Evolutionary conservation across 768 basidiomycete genomes (phyloP), one percentile per base, ranked within the genome.

Genomic region (Calocera viscosa): DNA sequence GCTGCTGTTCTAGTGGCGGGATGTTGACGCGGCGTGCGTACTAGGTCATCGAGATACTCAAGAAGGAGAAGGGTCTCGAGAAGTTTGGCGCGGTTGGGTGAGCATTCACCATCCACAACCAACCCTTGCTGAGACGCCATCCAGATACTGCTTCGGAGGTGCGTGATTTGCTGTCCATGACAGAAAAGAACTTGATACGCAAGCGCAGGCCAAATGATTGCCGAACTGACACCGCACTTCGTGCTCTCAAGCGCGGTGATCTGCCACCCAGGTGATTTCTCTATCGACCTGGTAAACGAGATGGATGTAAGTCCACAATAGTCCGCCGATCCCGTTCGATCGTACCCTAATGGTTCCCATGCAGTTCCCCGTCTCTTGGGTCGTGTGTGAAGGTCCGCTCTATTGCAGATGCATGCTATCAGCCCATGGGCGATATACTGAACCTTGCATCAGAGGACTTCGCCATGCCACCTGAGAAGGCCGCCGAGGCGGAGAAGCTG

Each of bases 81-180:
- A 77, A 74, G 69, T 73, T 83, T 33, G 80, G 80, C 0, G 75
- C 77, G 16, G 75, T 80, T 24, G 82, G 82, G 75, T 82, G 73
- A 14, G 72, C 17, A 30, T 49, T 60, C 49, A 5, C 19, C 12
- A 1, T n/a, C 47, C 35, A 22, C 19, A 41, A 28, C 19, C 11
- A 12, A 17, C 19, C 24, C 19, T 22, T 12, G 53, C 53, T 60
- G 5, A 30, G 3, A 2, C 8, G 26, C 10, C 26, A 2, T 26
- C 24, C 30, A 60, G 53, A 26, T 60, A 60, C 22, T 60, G 53
- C 30, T 60, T 5, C 26, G 53, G 53, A 14, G 53, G 53, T 60
- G 2, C 14, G 26, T 16, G 2, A 14, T 5, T n/a, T n/a, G n/a
- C 7, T 26, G 10, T 19, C 10, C 22, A 8, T 10, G 5, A 26